Conservation (phyloP, 1,139 yeast species). For the Hansenula lynferdii region DNA sequence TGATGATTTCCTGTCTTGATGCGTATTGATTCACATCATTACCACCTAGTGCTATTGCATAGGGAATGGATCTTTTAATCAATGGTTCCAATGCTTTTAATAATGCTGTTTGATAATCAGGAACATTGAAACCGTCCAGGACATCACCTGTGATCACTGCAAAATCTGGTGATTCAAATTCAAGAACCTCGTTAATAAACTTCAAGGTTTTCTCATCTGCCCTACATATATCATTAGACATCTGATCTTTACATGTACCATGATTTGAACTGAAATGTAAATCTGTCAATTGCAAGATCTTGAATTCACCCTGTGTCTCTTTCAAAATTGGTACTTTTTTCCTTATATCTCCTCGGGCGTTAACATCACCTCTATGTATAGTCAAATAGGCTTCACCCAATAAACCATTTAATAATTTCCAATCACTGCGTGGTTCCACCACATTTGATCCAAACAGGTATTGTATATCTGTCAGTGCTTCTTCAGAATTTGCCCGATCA, state of each 20-base stretch:
- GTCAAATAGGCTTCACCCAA: constrained; percentile 3
- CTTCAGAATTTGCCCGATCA: constrained; percentile 19
- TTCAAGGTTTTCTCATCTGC: constrained; percentile 70
- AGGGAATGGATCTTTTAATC: constrained; percentile 64
- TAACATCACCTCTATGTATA: constrained; percentile 2
- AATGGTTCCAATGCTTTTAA: constrained; percentile 76
- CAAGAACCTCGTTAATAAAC: constrained; percentile 61
- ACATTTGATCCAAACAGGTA: constrained; percentile 42
- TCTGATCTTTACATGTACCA: constrained; percentile 73
- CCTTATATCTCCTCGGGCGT: background rate
- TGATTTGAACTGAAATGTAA: constrained; percentile 75
- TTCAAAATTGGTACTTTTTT: constrained; percentile 14
- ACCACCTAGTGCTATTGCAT: constrained; percentile 75
- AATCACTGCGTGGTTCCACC: constrained; percentile 44
- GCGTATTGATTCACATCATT: constrained; percentile 28
- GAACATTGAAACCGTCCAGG: constrained; percentile 53
- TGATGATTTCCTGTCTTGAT: constrained; percentile 16
- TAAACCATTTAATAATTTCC: constrained; percentile 25
- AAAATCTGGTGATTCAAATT: constrained; percentile 70
- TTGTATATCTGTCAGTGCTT: constrained; percentile 35
- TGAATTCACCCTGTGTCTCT: constrained; percentile 47
- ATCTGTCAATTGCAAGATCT: constrained; percentile 83
- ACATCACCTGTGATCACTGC: constrained; percentile 86
- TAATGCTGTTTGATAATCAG: constrained; percentile 75
- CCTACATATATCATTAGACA: constrained; percentile 52